Percentiles rank a stretch among this genome's conserved stretches.
phyloP scores from a whole-genome alignment of 257 asterid genomes.

The Plantago ovata region DNA sequence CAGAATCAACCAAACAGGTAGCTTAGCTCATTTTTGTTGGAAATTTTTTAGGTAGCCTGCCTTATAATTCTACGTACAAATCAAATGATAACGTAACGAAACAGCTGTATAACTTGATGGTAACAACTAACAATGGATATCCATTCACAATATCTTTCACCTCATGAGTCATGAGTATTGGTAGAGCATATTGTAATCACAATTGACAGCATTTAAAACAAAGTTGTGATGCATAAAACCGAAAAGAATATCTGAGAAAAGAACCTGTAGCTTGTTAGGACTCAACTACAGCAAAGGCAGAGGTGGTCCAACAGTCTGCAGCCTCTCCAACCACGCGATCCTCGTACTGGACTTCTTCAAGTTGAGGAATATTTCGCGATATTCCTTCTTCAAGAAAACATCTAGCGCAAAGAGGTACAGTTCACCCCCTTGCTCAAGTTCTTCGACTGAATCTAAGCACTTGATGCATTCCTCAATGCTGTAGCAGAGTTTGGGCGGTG shows the following conservation, averaged over 20 bases:
- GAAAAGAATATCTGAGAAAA: not conserved
- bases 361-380: slow-evolving; percentile 35
- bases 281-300: slow-evolving; percentile 20
- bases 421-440: slow-evolving; percentile 33
- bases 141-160: no score
- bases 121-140: no score
- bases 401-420: slow-evolving; percentile 31
- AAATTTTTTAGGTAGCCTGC: no score
- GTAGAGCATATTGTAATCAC: no score
- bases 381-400: slow-evolving; percentile 32
- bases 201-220: not conserved
- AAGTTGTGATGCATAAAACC: not conserved
- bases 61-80: no score
- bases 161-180: not conserved
- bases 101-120: no score
- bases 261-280: not conserved
- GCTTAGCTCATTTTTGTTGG: no score
- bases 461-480: slow-evolving; percentile 36
- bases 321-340: slow-evolving; percentile 32
- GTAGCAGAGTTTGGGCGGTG: slow-evolving; percentile 22
- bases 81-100: no score
- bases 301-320: slow-evolving; percentile 26
- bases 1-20: no score
- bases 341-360: slow-evolving; percentile 32
- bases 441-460: slow-evolving; percentile 28